Evolutionary conservation across 495 filamentous ascomycete genomes (phyloP), one percentile per base, ranked within the genome.

Genomic region (Aspergillus coremiiformis): DNA sequence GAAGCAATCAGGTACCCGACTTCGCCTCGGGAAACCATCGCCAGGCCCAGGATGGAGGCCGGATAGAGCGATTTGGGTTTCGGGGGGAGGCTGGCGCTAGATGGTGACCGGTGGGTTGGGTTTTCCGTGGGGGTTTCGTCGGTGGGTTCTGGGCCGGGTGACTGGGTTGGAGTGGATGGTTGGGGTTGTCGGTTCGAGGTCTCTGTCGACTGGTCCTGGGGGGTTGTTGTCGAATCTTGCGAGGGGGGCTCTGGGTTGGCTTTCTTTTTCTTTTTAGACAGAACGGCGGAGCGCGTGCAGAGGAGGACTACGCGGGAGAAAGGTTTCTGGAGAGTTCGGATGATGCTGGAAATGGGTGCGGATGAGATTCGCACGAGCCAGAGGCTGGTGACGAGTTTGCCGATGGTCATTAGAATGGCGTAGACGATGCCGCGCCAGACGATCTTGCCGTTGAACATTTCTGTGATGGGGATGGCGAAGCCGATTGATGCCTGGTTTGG

Each of bases 1-100:
- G 86, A 82, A 5, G 86, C 82, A 52, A 93, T 87, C 19, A 92
- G 67, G 49, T 89, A 87, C 0, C 86, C 87, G 22, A 92, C 85
- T 60, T 95, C 87, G 3, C 87, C 88, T 29, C 86, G 77, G 0
- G 88, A 80, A 0, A 85, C 78, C 86, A 91, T 91, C 0, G 85
- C 78, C 30, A 71, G 60, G 0, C 76, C 74, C 12, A 88, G 55
- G 7, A 88, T 80, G 0, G 74, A 64, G 2, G 81, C 64, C 6
- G 83, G 82, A 44, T 85, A 82, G 4, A 84, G 67, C 4, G 80
- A 83, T 29, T 73, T 69, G 0, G 77, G 76, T 26, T 78, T 78
- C 0, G 67, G 55, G 7, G 65, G 62, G 7, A 55, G 52, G 47
- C 2, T 44, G 33, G 5, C 33, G 15, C 1, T 37, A n/a, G 21